Evolutionary conservation across 2,329 filamentous ascomycete genomes (phyloP).

Genomic region (Aspergillus alliaceus): DNA sequence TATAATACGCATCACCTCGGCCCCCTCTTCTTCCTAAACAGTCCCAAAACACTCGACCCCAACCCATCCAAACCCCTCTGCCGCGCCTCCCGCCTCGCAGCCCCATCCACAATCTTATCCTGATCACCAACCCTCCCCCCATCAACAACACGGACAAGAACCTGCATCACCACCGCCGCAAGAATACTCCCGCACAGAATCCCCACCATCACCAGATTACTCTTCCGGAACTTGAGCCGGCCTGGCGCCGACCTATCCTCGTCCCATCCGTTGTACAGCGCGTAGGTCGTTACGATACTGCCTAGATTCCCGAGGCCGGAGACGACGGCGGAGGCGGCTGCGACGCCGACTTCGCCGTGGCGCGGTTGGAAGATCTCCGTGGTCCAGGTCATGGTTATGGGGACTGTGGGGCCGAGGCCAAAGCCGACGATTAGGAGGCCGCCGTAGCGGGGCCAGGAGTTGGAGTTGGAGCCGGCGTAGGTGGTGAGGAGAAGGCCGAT

Average conservation of each 20-base stretch:
- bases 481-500: conserved; percentile 76
- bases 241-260: conserved; percentile 66
- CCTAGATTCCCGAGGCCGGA: conserved; percentile 85
- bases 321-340: conserved; percentile 79
- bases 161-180: conserved; percentile 64
- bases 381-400: conserved; percentile 92
- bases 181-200: conserved; percentile 78
- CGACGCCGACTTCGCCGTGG: conserved; percentile 87
- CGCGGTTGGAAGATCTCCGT: conserved; percentile 86
- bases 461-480: conserved; percentile 61
- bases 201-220: conserved; percentile 84
- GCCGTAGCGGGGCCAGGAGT: conserved; percentile 81
- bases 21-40: conserved; percentile 7
- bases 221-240: conserved; percentile 71
- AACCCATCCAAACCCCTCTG: conserved; percentile 40
- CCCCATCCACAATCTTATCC: conserved; percentile 29
- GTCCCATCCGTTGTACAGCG: conserved; percentile 83
- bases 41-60: conserved; percentile 9
- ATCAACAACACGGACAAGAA: conserved; percentile 56
- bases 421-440: conserved; percentile 89
- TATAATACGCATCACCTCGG: too few relatives aligned
- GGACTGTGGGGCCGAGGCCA: conserved; percentile 84
- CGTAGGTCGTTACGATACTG: conserved; percentile 84
- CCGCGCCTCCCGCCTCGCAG: conserved; percentile 34
- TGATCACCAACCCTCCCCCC: conserved; percentile 12